Evolutionary conservation across 352 stramenopile genomes (phyloP).

Genomic region (Peronospora destructor): DNA sequence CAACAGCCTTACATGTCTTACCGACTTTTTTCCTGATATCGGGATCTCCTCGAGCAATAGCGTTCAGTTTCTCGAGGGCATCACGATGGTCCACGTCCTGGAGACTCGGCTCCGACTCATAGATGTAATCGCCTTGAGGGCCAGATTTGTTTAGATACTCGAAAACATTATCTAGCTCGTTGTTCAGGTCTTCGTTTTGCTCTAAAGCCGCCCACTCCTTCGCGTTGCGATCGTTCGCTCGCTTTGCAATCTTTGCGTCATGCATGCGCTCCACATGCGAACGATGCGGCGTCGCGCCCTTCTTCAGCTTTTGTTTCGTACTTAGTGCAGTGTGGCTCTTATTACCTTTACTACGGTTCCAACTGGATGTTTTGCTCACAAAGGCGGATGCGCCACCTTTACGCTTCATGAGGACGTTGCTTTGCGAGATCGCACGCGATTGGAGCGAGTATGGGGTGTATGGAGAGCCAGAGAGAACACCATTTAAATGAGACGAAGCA

Average conservation of each 20-base stretch:
- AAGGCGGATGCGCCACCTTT: conserved; percentile 65
- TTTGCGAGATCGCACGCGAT: conserved; percentile 33
- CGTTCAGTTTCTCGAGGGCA: conserved; percentile 62
- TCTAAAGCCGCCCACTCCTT: conserved; percentile 50
- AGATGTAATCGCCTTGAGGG: conserved; percentile 57
- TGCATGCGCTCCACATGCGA: conserved; percentile 46
- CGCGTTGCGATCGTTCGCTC: conserved; percentile 40
- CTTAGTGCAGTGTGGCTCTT: conserved; percentile 28
- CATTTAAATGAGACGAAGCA: conserved; percentile 4
- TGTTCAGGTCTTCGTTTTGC: conserved; percentile 47
- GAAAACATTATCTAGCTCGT: conserved; percentile 61
- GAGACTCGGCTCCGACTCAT: conserved; percentile 54
- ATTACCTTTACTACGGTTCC: conserved; percentile 40
- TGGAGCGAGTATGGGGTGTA: not conserved
- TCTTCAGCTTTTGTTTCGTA: conserved; percentile 71
- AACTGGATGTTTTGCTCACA: conserved; percentile 46
- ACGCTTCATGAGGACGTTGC: conserved; percentile 46
- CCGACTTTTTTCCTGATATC: conserved; percentile 40
- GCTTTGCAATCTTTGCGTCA: conserved; percentile 34
- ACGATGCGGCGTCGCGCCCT: conserved; percentile 44
- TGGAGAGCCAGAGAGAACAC: conserved; percentile 2
- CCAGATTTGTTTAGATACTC: conserved; percentile 67
- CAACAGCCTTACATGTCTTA: conserved; percentile 15
- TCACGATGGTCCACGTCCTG: conserved; percentile 55
- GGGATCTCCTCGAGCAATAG: conserved; percentile 39